Conservation (phyloP, 2,329 filamentous ascomycete species). For the Coniella lustricola region DNA sequence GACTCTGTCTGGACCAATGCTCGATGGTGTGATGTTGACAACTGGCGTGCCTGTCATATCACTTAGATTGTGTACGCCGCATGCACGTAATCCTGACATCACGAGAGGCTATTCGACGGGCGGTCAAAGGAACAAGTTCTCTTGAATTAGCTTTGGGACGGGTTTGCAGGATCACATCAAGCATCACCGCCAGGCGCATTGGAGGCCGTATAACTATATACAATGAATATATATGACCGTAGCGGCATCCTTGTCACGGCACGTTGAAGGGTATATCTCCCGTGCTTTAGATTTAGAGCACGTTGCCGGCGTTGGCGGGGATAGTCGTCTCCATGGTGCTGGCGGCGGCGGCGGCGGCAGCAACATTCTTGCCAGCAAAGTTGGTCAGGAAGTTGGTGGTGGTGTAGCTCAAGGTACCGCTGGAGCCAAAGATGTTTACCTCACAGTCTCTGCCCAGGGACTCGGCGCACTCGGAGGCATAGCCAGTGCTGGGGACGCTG, state of each 20-base stretch:
- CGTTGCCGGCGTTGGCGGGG: slow-evolving; percentile 10
- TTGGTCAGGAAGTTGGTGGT: slow-evolving; percentile 14
- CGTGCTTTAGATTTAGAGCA: slow-evolving; percentile 7
- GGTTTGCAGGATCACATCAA: too few species aligned
- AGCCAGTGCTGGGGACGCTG: slow-evolving; percentile 18
- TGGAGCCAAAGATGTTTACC: slow-evolving; percentile 32
- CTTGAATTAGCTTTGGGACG: too few species aligned
- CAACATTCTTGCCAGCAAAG: slow-evolving; percentile 17
- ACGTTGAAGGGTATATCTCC: background rate
- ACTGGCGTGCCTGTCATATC: too few species aligned
- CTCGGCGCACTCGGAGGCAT: slow-evolving; percentile 34
- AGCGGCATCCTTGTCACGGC: too few species aligned
- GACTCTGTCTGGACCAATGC: too few species aligned
- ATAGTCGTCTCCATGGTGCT: slow-evolving; percentile 7
- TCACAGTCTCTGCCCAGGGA: slow-evolving; percentile 43
- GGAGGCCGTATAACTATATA: background rate
- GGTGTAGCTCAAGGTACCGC: slow-evolving; percentile 5
- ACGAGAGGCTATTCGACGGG: too few species aligned
- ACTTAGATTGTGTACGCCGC: too few species aligned
- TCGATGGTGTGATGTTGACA: too few species aligned
- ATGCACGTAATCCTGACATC: too few species aligned
- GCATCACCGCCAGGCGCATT: too few species aligned
- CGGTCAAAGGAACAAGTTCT: too few species aligned
- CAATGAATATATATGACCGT: background rate
- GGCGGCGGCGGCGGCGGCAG: slow-evolving; percentile 7